A percentile compares a stretch with the other conserved stretches of the same genome.
These are phyloP conservation scores for Ceratocystis albifundus DNA, from an alignment of 2,329 filamentous ascomycete species.

Conservation along the genomic window DNA sequence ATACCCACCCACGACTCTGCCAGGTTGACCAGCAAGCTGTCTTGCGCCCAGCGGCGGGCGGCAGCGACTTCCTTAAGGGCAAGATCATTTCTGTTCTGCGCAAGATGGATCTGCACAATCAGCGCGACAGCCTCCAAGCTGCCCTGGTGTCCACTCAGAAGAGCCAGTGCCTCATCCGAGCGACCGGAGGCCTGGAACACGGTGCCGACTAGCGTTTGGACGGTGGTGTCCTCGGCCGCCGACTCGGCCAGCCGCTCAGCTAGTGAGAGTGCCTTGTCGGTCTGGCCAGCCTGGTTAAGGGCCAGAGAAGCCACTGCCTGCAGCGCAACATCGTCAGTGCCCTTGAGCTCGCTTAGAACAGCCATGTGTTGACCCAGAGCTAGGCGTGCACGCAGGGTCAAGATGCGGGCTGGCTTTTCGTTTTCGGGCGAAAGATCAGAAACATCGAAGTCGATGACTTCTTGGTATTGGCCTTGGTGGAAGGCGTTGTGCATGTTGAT, in stretches of 20 bases:
- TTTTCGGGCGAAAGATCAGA: constrained; percentile 70
- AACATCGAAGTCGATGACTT: constrained; percentile 76
- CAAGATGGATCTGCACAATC: constrained; percentile 82
- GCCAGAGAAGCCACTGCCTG: constrained; percentile 67
- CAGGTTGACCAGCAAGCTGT: constrained; percentile 83
- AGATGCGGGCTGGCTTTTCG: constrained; percentile 59
- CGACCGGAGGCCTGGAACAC: constrained; percentile 69
- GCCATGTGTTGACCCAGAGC: constrained; percentile 67
- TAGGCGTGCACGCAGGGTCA: constrained; percentile 71
- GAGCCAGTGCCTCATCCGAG: constrained; percentile 70
- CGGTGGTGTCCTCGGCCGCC: constrained; percentile 60
- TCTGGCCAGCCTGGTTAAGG: constrained; percentile 48
- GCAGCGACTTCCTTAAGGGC: constrained; percentile 79
- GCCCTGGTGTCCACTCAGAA: constrained; percentile 74
- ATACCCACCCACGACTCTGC: constrained; percentile 92
- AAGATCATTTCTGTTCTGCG: constrained; percentile 83
- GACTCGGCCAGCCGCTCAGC: constrained; percentile 57
- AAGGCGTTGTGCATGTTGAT: constrained; percentile 61
- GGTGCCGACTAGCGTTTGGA: constrained; percentile 73
- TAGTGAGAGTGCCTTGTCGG: constrained; percentile 48
- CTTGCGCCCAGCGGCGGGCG: constrained; percentile 88
- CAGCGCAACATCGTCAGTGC: constrained; percentile 53
- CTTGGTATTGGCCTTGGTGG: constrained; percentile 72
- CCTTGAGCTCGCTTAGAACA: constrained; percentile 57
- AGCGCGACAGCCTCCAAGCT: constrained; percentile 71